phyloP scores from a whole-genome alignment of 768 basidiomycete genomes.

The Auricularia cornea region DNA sequence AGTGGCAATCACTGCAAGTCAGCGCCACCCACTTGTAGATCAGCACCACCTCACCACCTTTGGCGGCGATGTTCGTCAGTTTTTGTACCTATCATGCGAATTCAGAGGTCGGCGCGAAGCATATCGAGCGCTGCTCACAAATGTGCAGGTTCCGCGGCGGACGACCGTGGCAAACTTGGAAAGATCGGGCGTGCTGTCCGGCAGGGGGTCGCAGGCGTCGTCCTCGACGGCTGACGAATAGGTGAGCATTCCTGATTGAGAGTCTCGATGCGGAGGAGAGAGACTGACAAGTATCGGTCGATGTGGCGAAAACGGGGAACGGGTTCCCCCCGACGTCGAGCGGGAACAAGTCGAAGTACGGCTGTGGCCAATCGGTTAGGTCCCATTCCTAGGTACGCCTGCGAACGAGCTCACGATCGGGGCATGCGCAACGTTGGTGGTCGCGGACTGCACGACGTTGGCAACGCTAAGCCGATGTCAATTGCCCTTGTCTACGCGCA shows the following conservation, averaged over 20 bases:
- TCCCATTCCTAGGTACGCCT: background rate
- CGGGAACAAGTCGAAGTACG: conserved; percentile 46
- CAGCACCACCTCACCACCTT: conserved; percentile 39
- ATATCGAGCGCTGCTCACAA: conserved; percentile 36
- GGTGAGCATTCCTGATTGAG: background rate
- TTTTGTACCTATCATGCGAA: conserved; percentile 34
- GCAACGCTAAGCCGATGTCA: background rate
- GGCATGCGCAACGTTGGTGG: background rate
- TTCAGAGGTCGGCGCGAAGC: background rate
- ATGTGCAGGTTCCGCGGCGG: conserved; percentile 50
- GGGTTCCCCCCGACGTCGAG: conserved; percentile 34
- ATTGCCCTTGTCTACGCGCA: background rate
- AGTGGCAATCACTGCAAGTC: background rate
- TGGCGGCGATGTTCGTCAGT: conserved; percentile 42
- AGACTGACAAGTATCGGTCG: conserved; percentile 34
- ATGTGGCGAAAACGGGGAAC: conserved; percentile 51
- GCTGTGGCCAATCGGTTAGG: conserved; percentile 15
- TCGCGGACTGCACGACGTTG: background rate
- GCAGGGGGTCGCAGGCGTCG: conserved; percentile 53
- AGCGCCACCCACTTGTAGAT: conserved; percentile 42
- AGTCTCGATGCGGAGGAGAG: background rate
- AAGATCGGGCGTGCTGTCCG: conserved; percentile 46
- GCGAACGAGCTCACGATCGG: background rate
- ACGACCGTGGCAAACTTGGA: conserved; percentile 46
- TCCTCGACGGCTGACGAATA: conserved; percentile 26